Conservation (phyloP, 352 stramenopile species). For the Pythium sp. region DNA sequence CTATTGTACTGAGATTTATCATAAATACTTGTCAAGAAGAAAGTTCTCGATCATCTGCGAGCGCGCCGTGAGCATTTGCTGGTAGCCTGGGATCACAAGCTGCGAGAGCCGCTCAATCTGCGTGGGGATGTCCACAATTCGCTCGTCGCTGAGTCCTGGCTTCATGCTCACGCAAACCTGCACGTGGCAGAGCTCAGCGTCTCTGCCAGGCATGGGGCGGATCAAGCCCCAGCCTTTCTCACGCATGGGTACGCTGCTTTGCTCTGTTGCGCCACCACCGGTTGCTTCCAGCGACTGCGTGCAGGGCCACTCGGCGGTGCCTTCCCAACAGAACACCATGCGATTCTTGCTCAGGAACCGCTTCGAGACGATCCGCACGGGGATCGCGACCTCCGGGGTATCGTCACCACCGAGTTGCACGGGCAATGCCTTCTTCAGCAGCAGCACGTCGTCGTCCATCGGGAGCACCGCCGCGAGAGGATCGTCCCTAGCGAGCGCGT, state of each 20-base stretch:
- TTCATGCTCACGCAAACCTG: slow-evolving; percentile 11
- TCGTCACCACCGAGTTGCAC: background rate
- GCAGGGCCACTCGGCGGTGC: slow-evolving; percentile 11
- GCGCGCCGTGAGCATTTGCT: slow-evolving; percentile 3
- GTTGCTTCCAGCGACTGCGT: background rate
- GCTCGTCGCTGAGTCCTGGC: slow-evolving; percentile 10
- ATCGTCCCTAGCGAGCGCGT: slow-evolving; percentile 1
- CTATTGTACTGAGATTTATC: background rate
- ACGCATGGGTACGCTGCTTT: slow-evolving; percentile 1
- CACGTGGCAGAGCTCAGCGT: slow-evolving; percentile 1
- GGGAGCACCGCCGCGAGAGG: background rate
- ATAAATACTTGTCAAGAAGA: slow-evolving; percentile 13
- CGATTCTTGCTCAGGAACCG: slow-evolving; percentile 15
- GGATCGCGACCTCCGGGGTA: background rate
- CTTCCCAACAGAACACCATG: slow-evolving; percentile 15
- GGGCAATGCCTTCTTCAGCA: slow-evolving; percentile 13
- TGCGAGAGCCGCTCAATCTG: slow-evolving; percentile 5
- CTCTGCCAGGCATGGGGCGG: background rate
- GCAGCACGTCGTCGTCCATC: slow-evolving; percentile 11
- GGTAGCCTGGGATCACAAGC: slow-evolving; percentile 13
- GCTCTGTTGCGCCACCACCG: background rate
- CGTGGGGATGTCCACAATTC: slow-evolving; percentile 1
- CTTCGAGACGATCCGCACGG: slow-evolving; percentile 8
- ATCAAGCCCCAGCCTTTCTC: slow-evolving; percentile 17
- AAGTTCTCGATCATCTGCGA: slow-evolving; percentile 23